Evolutionary conservation across 176 grass and related monocot genomes (phyloP).

Genomic region (Raddia guianensis): DNA sequence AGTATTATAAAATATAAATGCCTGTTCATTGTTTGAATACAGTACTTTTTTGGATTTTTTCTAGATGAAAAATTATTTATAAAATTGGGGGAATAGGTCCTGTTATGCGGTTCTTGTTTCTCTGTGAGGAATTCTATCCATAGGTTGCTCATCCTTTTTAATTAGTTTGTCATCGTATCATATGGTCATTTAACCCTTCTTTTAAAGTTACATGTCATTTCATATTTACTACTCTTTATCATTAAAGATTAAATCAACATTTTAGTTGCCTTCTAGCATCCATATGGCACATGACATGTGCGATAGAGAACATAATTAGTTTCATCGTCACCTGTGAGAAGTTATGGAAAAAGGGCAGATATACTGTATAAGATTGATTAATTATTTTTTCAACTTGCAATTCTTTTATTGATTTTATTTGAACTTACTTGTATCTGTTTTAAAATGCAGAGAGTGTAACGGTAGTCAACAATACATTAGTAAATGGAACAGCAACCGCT

Average conservation of each 20-base stretch:
- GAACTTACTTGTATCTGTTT: constrained; percentile 27
- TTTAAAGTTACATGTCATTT: background rate
- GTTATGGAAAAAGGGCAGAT: constrained; percentile 10
- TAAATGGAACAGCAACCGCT: constrained; percentile 65
- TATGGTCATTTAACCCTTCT: background rate
- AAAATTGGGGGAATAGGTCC: background rate
- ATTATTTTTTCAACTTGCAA: constrained; percentile 9
- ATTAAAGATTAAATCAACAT: background rate
- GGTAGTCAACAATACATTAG: constrained; percentile 76
- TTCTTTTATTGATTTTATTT: constrained; percentile 14
- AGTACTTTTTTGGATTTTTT: background rate
- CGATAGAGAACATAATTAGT: background rate
- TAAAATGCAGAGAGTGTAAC: constrained; percentile 82
- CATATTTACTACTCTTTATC: background rate
- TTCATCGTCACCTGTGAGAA: constrained; percentile 8
- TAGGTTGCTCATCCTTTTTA: background rate
- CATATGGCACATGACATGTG: background rate
- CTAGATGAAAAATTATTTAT: background rate
- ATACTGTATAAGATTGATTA: background rate
- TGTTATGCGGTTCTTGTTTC: background rate
- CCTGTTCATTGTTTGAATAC: background rate
- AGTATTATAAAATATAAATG: background rate
- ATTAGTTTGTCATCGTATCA: background rate
- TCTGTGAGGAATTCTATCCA: background rate
- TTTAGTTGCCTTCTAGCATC: background rate